Base-by-base conservation (phyloP, 176 grass and related monocot genomes). In the Calamus simplicifolius region DNA sequence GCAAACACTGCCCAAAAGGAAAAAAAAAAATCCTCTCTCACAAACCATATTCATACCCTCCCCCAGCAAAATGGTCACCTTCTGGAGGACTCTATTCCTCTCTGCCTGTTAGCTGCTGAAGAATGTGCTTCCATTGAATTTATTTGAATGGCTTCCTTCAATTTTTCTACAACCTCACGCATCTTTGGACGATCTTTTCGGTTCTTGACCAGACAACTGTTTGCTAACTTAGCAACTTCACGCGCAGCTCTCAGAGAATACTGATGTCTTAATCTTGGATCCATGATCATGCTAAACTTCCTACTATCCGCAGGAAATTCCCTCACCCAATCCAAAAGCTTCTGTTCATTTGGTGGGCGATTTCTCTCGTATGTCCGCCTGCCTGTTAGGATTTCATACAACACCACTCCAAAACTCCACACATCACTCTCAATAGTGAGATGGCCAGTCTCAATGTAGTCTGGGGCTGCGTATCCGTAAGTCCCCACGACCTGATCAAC, bases 281-380 rank as follows among this genome's bases (percentile, higher is more conserved):
- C 93, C 56, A 97, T 88, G 71, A 97, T 97, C 84, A 88, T 81
- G 53, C 81, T 83, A 66, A 97, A 97, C 66, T 76, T 88, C 76
- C 84, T 85, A 56, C 73, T 73, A 25, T 82, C 76, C 10, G 87
- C 70, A 19, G 93, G 79, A 54, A 78, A 97, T 43, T 91, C 80
- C 49, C 5, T 50, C 64, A 97, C 93, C 87, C 87, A 97, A 23
- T 91, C 84, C 29, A 97, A 66, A 75, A 97, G 73, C 76, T 83
- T 92, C 84, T 97, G 84, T 59, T 97, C 81, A 16, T 63, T 76
- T 27, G 27, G 60, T 10, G 93, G 93, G 26, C 50, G 67, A 69
- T 85, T 91, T 59, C 81, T 48, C 48, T 97, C 87, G 16, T 88
- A 74, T 8, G 93, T 80, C 49, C 87, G 81, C 66, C 93, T 73